Base-by-base conservation (phyloP, 2,329 filamentous ascomycete genomes). In the Beauveria sp. region DNA sequence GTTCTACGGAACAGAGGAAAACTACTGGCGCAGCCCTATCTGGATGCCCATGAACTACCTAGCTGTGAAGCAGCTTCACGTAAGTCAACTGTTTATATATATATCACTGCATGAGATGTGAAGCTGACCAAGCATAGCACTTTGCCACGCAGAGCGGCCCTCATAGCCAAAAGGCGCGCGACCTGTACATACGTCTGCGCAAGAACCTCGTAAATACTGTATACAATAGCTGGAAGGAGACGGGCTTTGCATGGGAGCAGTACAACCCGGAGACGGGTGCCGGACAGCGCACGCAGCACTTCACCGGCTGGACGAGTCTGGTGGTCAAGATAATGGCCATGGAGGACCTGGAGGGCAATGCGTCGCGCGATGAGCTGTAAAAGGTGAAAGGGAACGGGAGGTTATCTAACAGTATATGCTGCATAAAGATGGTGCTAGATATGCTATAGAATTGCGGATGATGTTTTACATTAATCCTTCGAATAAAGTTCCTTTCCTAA, bases 31-130 rank as follows among this genome's bases (percentile, higher is more conserved):
- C 64, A 90, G 91, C 65, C 92, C 94, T 0, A 83, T 97, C 26
- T 97, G 93, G 93, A 89, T 97, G 70, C 94, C 94, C 71, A 92
- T 97, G 66, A 97, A 97, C 76, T 97, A 96, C 73, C 79, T 97
- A 67, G 86, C 90, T 55, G 77, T 97, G 57, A 84, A 87, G 66
- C 86, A 90, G 70, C 84, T 97, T 34, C 80, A 87, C 66, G 90
- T 92, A 80, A 78, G 88, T 81, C n/a, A 28, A 50, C 51, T 52
- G 22, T 26, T 30, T 28, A 6, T 22, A 4, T 4, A 12, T 14
- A 5, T 1, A 22, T 5, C 24, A 18, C 26, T 24, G 20, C 20
- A 41, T 26, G 37, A 18, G 28, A 6, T 43, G 16, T 20, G 26
- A 44, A 3, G 34, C 54, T 60, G 59, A n/a, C 41, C 16, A 18